phyloP scores from a whole-genome alignment of 768 basidiomycete genomes.

The Pleurotus giganteus region DNA sequence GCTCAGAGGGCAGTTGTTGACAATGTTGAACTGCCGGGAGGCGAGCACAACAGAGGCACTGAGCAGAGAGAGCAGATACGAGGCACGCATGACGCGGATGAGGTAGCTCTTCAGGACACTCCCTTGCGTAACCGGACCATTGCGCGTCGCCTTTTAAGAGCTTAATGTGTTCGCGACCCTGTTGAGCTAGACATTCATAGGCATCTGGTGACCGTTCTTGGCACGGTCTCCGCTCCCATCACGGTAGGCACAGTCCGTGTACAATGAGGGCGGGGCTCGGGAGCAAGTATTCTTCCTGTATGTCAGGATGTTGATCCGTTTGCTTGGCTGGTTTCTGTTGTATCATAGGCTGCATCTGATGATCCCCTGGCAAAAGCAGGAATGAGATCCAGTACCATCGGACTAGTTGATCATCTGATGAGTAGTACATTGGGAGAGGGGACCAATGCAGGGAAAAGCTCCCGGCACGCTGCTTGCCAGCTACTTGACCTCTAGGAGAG shows the following conservation, averaged over 20 bases:
- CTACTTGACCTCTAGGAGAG: too few species aligned
- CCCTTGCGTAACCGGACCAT: not conserved
- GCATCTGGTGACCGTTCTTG: constrained; percentile 5
- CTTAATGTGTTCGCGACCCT: not conserved
- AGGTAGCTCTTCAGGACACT: not conserved
- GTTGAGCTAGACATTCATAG: not conserved
- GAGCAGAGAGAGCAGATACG: not conserved
- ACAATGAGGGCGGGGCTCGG: not conserved
- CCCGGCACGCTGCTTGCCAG: too few species aligned
- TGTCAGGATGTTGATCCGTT: too few species aligned
- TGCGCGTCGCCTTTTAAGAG: not conserved
- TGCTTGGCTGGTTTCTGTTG: too few species aligned
- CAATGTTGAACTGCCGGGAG: constrained; percentile 14
- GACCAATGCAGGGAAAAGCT: too few species aligned
- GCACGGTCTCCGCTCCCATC: not conserved
- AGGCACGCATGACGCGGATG: not conserved
- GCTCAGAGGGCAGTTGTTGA: constrained; percentile 24
- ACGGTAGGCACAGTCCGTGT: not conserved
- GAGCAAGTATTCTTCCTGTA: too few species aligned
- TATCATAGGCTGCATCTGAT: too few species aligned
- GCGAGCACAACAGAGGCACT: not conserved
- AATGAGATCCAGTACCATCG: too few species aligned
- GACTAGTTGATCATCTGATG: too few species aligned
- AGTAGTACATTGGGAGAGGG: too few species aligned
- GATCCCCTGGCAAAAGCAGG: too few species aligned